Conservation (phyloP, 225 moss, liverwort and hornwort genomes). For the Pseudoscleropodium purum region DNA sequence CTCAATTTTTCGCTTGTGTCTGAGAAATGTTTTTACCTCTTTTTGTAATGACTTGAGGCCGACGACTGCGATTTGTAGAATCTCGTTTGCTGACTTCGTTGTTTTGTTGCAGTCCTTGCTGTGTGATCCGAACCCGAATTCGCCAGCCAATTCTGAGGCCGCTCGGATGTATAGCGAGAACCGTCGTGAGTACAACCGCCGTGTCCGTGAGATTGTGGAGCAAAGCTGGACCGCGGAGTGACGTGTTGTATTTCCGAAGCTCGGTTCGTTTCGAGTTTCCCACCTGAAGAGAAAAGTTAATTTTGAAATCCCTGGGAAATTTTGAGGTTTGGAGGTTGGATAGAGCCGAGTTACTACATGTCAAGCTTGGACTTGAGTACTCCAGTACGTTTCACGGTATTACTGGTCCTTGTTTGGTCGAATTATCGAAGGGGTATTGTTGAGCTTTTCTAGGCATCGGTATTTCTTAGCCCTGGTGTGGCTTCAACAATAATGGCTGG, state of each 20-base stretch:
- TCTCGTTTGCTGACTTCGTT: no score
- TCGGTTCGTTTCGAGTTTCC: constrained; percentile 8
- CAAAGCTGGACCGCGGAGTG: constrained; percentile 99
- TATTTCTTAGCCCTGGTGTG: background rate
- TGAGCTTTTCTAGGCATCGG: background rate
- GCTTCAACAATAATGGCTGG: background rate
- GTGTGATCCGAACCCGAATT: background rate
- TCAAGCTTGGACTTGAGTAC: background rate
- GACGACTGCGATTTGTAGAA: no score
- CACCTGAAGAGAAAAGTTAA: constrained; percentile 6
- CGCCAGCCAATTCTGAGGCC: no score
- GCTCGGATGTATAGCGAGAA: no score
- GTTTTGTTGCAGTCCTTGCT: background rate
- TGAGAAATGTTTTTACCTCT: no score
- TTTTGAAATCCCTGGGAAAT: background rate
- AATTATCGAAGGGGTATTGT: background rate
- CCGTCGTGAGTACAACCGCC: background rate
- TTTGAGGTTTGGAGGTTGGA: constrained; percentile 10
- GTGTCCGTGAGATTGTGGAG: constrained; percentile 98
- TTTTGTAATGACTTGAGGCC: no score
- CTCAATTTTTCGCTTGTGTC: no score
- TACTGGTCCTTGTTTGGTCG: constrained; percentile 27
- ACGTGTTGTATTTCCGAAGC: background rate
- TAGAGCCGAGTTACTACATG: background rate
- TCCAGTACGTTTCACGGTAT: constrained; percentile 24